phyloP scores from a whole-genome alignment of 371 early-diverging fungal genomes.

The Mucor racemosus region DNA sequence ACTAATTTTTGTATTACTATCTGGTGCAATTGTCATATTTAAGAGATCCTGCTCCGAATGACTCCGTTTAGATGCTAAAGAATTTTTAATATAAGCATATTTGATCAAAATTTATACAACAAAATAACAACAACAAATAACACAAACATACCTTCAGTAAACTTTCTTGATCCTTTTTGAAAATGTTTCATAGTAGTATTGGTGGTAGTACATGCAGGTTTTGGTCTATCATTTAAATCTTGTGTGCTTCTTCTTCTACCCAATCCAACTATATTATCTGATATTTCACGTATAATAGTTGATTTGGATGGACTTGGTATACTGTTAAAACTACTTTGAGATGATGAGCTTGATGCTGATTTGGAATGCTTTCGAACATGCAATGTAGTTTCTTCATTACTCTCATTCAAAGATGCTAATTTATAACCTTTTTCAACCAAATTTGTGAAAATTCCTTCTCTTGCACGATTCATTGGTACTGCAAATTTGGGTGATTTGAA shows the following conservation, averaged over 20 bases:
- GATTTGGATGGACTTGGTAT: conserved; percentile 38
- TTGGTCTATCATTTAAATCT: conserved; percentile 18
- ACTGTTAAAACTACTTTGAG: conserved; percentile 7
- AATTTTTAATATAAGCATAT: conserved; percentile 26
- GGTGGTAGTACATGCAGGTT: background rate
- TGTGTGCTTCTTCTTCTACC: conserved; percentile 38
- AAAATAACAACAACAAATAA: conserved; percentile 7
- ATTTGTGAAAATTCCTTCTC: conserved; percentile 59
- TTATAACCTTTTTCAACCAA: conserved; percentile 48
- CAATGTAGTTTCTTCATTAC: background rate
- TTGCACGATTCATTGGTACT: conserved; percentile 61
- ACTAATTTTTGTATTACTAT: background rate
- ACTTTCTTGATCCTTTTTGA: conserved; percentile 17
- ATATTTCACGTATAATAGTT: conserved; percentile 37
- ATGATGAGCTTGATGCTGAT: conserved; percentile 45
- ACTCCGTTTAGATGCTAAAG: conserved; percentile 31
- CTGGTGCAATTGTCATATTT: conserved; percentile 17
- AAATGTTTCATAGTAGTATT: conserved; percentile 6
- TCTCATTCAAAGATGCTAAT: conserved; percentile 1
- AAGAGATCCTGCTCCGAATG: conserved; percentile 48
- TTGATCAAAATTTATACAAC: conserved; percentile 10
- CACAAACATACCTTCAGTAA: conserved; percentile 18
- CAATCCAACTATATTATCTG: conserved; percentile 33
- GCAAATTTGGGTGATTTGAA: conserved; percentile 74
- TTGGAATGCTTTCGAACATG: conserved; percentile 32